Conservation (phyloP, 2,329 filamentous ascomycete species). For the Colletotrichum sp. region DNA sequence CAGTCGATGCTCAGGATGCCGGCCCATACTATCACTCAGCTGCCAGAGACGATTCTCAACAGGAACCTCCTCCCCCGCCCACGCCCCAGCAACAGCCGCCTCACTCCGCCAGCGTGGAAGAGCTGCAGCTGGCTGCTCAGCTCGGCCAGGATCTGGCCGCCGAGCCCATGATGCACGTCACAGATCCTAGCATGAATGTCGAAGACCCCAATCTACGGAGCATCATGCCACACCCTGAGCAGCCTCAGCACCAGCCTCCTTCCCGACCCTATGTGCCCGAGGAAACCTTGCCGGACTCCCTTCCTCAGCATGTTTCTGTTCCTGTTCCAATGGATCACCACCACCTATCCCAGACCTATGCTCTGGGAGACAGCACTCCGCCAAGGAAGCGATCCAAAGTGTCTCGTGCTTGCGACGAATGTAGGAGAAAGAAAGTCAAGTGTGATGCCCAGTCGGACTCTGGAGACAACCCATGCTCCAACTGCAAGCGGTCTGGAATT, state of each 20-base stretch:
- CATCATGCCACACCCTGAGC: slow-evolving; percentile 48
- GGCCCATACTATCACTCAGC: slow-evolving; percentile 21
- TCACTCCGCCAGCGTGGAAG: slow-evolving; percentile 54
- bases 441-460: slow-evolving; percentile 82
- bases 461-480: slow-evolving; percentile 77
- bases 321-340: slow-evolving; percentile 39
- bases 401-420: slow-evolving; percentile 88
- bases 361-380: slow-evolving; percentile 62
- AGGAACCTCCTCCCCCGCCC: slow-evolving; percentile 34
- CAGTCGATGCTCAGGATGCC: slow-evolving; percentile 4
- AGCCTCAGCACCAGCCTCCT: slow-evolving; percentile 13
- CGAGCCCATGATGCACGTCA: slow-evolving; percentile 52
- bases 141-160: slow-evolving; percentile 58
- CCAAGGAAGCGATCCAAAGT: slow-evolving; percentile 84
- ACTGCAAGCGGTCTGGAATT: slow-evolving; percentile 79
- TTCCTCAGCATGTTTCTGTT: slow-evolving; percentile 29
- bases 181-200: slow-evolving; percentile 48
- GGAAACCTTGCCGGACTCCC: slow-evolving; percentile 37
- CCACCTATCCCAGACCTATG: slow-evolving; percentile 40
- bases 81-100: slow-evolving; percentile 45
- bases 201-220: slow-evolving; percentile 48
- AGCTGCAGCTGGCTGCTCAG: slow-evolving; percentile 64
- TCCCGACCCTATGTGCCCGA: slow-evolving; percentile 41
- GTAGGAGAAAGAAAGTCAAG: slow-evolving; percentile 86
- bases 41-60: slow-evolving; percentile 24